Percentiles rank a stretch among this genome's conserved stretches.
These are phyloP conservation scores for Venturia carpophila DNA, from an alignment of 2,329 filamentous ascomycete species.

Conservation along the genomic window DNA sequence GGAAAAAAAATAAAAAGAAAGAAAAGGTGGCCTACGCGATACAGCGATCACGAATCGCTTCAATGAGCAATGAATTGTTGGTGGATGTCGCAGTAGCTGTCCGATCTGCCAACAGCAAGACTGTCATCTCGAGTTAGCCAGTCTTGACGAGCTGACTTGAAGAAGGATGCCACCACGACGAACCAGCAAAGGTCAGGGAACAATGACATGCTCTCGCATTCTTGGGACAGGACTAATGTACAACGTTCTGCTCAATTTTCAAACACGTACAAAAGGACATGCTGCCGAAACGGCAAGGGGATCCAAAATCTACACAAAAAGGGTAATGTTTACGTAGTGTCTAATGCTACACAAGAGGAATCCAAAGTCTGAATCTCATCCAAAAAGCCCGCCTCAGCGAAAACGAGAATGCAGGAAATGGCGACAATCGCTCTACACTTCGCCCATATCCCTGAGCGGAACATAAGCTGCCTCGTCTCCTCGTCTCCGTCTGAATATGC, in stretches of 20 bases:
- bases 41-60: no score
- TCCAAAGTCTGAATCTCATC: not conserved
- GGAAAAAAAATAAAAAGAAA: no score
- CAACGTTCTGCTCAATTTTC: not conserved
- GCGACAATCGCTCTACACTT: slow-evolving; percentile 4
- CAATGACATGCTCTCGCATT: not conserved
- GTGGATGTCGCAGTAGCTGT: no score
- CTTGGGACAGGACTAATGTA: not conserved
- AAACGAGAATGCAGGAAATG: not conserved
- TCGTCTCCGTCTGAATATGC: slow-evolving; percentile 20
- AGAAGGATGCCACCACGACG: no score
- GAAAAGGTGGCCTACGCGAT: no score
- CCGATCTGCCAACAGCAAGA: no score
- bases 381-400: not conserved
- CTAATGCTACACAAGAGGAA: not conserved
- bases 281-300: not conserved
- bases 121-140: no score
- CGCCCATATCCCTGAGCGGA: slow-evolving; percentile 37
- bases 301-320: not conserved
- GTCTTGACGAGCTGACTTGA: no score
- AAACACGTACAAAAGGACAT: not conserved
- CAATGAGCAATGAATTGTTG: no score
- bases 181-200: no score
- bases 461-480: slow-evolving; percentile 38
- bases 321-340: not conserved